phyloP scores from a whole-genome alignment of 331 rosid genomes.

The Stylosanthes scabra region DNA sequence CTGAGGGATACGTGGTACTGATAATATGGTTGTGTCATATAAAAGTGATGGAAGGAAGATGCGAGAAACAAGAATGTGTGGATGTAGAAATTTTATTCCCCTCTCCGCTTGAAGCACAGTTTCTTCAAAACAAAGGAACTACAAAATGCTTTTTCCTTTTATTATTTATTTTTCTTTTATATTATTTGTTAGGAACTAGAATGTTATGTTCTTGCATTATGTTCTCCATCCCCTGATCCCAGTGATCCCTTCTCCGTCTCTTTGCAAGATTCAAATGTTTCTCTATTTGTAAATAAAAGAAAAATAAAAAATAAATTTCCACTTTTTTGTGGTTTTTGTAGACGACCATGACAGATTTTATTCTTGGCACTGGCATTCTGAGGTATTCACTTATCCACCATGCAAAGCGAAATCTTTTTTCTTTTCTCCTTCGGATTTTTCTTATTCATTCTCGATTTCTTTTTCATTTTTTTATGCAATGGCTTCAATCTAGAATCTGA shows the following conservation, averaged over 20 bases:
- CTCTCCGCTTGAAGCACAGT: neutral
- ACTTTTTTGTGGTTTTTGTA: no score
- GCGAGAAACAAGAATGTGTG: neutral
- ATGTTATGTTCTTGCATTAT: conserved; percentile 16
- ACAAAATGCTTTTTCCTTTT: conserved; percentile 2
- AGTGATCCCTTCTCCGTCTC: neutral
- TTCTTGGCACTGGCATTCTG: conserved; percentile 95
- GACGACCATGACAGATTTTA: conserved; percentile 85
- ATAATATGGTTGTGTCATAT: neutral
- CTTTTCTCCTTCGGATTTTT: neutral
- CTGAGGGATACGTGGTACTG: neutral
- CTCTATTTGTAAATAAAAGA: no score
- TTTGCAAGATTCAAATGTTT: conserved; percentile 5
- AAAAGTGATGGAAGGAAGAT: conserved; percentile 14
- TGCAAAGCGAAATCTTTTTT: conserved; percentile 15
- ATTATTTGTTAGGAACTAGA: neutral
- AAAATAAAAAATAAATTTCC: no score
- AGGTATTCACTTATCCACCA: conserved; percentile 55
- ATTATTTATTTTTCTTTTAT: neutral
- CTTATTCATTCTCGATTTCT: no score
- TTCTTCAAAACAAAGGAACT: conserved; percentile 14
- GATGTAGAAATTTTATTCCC: neutral
- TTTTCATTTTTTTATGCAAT: conserved; percentile 17
- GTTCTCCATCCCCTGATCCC: neutral
- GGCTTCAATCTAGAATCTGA: conserved; percentile 65